These are phyloP conservation scores for Raphanus hybrid DNA, from an alignment of 441 rosid species.

Conservation along the genomic window DNA sequence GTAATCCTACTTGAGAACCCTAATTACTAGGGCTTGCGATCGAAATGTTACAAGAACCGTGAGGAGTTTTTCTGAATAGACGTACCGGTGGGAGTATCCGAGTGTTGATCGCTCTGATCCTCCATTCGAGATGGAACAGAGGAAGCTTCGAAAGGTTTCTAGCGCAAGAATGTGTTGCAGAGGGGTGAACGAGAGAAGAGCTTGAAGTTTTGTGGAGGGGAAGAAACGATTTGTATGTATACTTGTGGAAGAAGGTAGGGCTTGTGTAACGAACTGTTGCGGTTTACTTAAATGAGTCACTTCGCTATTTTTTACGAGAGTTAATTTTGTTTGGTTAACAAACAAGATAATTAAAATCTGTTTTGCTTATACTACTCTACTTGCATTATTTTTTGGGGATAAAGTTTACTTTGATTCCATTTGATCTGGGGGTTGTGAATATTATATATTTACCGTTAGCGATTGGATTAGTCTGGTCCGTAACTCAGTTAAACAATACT, in stretches of 20 bases:
- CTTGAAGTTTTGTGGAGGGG: neutral
- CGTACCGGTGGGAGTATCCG: slow-evolving; percentile 18
- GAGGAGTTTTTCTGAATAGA: neutral
- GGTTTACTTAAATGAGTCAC: neutral
- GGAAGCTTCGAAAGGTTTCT: slow-evolving; percentile 1
- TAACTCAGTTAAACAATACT: neutral
- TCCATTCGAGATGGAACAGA: slow-evolving; percentile 23
- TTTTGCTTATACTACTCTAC: too few species aligned
- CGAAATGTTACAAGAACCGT: neutral
- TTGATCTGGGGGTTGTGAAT: too few species aligned
- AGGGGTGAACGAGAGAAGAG: slow-evolving; percentile 17
- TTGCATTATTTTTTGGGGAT: too few species aligned
- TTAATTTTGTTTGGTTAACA: neutral
- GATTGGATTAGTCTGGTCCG: neutral
- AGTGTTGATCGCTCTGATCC: slow-evolving; percentile 4
- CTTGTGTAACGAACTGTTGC: neutral
- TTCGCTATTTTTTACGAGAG: neutral
- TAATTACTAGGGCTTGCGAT: slow-evolving; percentile 1
- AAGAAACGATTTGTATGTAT: slow-evolving; percentile 1
- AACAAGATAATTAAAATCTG: neutral
- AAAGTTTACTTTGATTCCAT: too few species aligned
- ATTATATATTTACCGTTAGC: too few species aligned
- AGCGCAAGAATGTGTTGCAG: slow-evolving; percentile 13
- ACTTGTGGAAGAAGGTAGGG: slow-evolving; percentile 34
- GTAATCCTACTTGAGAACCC: slow-evolving; percentile 15